Percentiles rank a stretch among this genome's conserved stretches.
phyloP scores from a whole-genome alignment of 2,329 filamentous ascomycete species.

The Diaporthe citri region DNA sequence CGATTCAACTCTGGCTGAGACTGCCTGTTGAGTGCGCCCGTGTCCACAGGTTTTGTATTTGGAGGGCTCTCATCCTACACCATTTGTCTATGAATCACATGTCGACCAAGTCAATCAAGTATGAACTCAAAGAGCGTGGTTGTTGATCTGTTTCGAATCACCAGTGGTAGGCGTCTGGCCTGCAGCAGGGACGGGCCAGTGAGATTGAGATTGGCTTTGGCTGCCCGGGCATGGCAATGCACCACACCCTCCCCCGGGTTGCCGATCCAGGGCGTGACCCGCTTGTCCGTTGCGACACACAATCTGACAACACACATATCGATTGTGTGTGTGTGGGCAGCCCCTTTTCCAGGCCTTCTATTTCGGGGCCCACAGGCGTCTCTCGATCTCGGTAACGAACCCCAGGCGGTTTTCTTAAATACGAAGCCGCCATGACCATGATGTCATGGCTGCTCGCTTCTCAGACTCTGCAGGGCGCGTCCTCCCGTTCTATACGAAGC shows the following conservation, averaged over 20 bases:
- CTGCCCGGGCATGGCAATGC: neutral
- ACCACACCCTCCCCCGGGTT: neutral
- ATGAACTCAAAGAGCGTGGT: neutral
- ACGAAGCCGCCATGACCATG: conserved; percentile 19
- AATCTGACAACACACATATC: neutral
- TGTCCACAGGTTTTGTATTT: neutral
- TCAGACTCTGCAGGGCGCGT: conserved; percentile 4
- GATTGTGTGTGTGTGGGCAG: neutral
- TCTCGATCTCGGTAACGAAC: conserved; percentile 27
- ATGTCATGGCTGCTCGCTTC: conserved; percentile 18
- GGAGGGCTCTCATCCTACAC: neutral
- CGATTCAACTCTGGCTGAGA: neutral
- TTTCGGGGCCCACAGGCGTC: conserved; percentile 22
- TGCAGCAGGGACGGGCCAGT: neutral
- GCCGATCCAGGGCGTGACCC: conserved; percentile 20
- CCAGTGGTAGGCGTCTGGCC: neutral
- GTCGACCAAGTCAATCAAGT: neutral
- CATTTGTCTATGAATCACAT: neutral
- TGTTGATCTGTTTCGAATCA: conserved; percentile 15
- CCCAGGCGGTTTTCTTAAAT: neutral
- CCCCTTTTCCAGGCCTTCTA: conserved; percentile 22
- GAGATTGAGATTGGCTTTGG: conserved; percentile 11
- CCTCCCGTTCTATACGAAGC: conserved; percentile 4
- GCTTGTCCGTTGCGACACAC: neutral
- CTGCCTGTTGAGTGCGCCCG: neutral